These are phyloP conservation scores for Fagopyrum tataricum DNA, from an alignment of 148 eudicot species.

Conservation along the genomic window DNA sequence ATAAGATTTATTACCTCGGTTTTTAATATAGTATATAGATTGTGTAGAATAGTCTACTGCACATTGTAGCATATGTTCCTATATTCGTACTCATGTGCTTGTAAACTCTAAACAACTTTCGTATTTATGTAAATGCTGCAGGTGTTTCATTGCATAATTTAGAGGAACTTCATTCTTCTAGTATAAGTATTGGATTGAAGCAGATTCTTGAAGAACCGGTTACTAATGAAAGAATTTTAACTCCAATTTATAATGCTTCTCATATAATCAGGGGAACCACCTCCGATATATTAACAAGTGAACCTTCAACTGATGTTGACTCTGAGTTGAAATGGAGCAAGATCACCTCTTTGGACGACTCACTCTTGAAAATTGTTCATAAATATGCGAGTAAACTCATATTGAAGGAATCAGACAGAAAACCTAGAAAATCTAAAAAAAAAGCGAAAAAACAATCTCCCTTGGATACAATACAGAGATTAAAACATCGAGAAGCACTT, in stretches of 20 bases:
- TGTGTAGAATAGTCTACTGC: background rate
- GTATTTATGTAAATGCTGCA: conserved; percentile 22
- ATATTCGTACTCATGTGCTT: background rate
- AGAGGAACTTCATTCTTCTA: conserved; percentile 21
- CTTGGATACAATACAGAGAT: conserved; percentile 26
- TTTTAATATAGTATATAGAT: background rate
- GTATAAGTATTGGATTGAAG: conserved; percentile 53
- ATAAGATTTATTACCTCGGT: too few relatives aligned
- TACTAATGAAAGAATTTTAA: conserved; percentile 31
- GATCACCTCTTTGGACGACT: conserved; percentile 30
- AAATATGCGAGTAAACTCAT: conserved; percentile 62
- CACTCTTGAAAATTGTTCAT: conserved; percentile 43
- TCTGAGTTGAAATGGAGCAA: conserved; percentile 25
- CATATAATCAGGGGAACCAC: conserved; percentile 36
- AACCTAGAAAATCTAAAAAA: conserved; percentile 64
- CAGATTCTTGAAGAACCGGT: conserved; percentile 54
- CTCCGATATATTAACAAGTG: conserved; percentile 25
- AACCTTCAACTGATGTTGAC: conserved; percentile 22
- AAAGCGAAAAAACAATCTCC: conserved; percentile 50
- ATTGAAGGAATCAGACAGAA: conserved; percentile 65
- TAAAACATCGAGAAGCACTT: conserved; percentile 25
- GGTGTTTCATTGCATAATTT: conserved; percentile 27
- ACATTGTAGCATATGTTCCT: background rate
- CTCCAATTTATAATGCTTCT: conserved; percentile 50
- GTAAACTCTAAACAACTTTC: background rate